Conservation (phyloP, 805 yeast genomes). For the Barnettozyma wickerhamii region DNA sequence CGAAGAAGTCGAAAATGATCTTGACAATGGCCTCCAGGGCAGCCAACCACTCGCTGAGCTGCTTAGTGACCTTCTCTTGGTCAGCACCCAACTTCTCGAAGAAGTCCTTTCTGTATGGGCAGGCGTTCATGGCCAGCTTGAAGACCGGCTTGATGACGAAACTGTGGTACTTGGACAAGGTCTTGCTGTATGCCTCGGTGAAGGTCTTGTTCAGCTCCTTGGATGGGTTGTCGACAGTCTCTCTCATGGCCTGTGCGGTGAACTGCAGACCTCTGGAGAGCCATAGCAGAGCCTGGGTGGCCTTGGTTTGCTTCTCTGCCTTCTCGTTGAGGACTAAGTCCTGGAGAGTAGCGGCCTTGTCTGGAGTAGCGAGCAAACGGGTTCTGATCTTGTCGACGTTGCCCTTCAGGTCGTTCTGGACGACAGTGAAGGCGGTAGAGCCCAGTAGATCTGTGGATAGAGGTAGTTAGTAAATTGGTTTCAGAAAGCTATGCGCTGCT, state of each 20-base stretch:
- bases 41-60: slow-evolving; percentile 67
- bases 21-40: slow-evolving; percentile 74
- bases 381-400: slow-evolving; percentile 73
- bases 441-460: slow-evolving; percentile 56
- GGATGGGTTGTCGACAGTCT: slow-evolving; percentile 58
- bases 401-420: slow-evolving; percentile 85
- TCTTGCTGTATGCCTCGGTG: slow-evolving; percentile 79
- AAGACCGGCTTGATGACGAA: slow-evolving; percentile 81
- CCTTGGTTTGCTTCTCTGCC: slow-evolving; percentile 58
- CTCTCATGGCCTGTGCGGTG: slow-evolving; percentile 87
- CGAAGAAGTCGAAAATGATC: slow-evolving; percentile 69
- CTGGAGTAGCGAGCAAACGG: slow-evolving; percentile 62
- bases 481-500: neutral
- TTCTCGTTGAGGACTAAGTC: slow-evolving; percentile 72
- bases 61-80: slow-evolving; percentile 59
- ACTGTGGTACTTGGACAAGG: slow-evolving; percentile 76
- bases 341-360: slow-evolving; percentile 63
- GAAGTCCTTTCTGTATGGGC: slow-evolving; percentile 86
- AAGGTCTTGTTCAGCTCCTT: slow-evolving; percentile 71
- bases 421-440: slow-evolving; percentile 79
- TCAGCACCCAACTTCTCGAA: slow-evolving; percentile 78
- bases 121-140: slow-evolving; percentile 92
- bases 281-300: slow-evolving; percentile 92
- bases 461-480: neutral
- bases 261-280: slow-evolving; percentile 79